phyloP scores from a whole-genome alignment of 169 alveolate species.

The Miamiensis avidus region DNA sequence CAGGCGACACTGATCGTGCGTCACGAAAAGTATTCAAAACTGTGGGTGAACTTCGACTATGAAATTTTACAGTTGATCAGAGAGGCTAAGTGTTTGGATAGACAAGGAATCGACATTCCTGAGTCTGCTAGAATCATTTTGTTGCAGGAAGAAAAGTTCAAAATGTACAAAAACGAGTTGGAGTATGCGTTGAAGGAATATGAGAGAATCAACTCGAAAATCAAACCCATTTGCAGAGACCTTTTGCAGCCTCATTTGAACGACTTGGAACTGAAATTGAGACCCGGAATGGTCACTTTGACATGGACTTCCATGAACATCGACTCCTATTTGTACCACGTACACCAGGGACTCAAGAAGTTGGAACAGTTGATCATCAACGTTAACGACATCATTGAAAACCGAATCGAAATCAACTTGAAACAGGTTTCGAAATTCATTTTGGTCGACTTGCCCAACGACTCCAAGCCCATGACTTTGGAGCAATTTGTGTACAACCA shows the following conservation, averaged over 20 bases:
- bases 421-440: constrained; percentile 86
- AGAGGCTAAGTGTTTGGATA: constrained; percentile 93
- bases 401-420: constrained; percentile 92
- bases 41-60: constrained; percentile 90
- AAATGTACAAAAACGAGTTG: constrained; percentile 90
- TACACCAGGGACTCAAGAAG: constrained; percentile 84
- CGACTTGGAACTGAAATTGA: constrained; percentile 85
- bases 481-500: constrained; percentile 88
- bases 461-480: constrained; percentile 85
- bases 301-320: constrained; percentile 95
- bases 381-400: constrained; percentile 93
- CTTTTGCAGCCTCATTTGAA: constrained; percentile 90
- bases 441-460: constrained; percentile 88
- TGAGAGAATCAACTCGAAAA: constrained; percentile 88
- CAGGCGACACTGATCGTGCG: constrained; percentile 91
- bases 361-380: constrained; percentile 91
- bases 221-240: constrained; percentile 89
- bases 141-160: constrained; percentile 93
- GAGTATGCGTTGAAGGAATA: constrained; percentile 90
- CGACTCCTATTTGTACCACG: constrained; percentile 89
- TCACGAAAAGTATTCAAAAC: constrained; percentile 88
- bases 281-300: constrained; percentile 91
- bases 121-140: constrained; percentile 94
- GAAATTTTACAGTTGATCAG: constrained; percentile 92
- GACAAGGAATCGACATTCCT: constrained; percentile 94